Evolutionary conservation across 2,329 filamentous ascomycete genomes (phyloP), one percentile per base, ranked within the genome.

Genomic region (Alternaria dauci): DNA sequence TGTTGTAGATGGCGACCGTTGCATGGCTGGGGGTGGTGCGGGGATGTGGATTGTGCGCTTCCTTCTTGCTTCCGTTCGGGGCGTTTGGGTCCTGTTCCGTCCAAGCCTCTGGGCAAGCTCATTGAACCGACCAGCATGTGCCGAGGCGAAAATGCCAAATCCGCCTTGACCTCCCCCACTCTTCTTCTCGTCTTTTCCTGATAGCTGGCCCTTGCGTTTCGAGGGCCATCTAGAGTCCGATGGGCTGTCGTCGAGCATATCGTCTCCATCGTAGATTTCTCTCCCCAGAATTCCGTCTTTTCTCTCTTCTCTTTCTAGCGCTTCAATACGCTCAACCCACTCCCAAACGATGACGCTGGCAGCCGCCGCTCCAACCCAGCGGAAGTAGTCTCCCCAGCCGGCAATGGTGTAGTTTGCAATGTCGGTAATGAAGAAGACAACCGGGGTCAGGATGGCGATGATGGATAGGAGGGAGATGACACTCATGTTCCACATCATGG

Each of bases 271-370:
- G 72, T 96, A 97, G 0, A 97, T 89, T 74, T 97, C 94, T 65
- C 94, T 85, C 4, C 94, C 94, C 1, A 97, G 81, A 56, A 97
- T 96, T 0, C 94, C 94, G 70, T 96, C 93, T 79, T 96, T 96
- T 79, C 94, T 93, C 76, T 97, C 93, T 77, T 97, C 93, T 68
- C 94, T 88, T 81, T 97, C 94, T 62, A 97, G 79, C 0, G 93
- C 92, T 77, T 97, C 94, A 50, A 97, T 97, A 26, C 94, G 87
- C 78, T 97, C 94, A 3, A 97, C 94, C 94, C 94, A 97, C 78
- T 97, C 94, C 94, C 94, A 97, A 2, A 97, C 94, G 23, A 97
- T 92, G n/a, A 97, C 94, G 79, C 93, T 96, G 28, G 94, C 94
- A 1, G 93, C 93, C 0, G 94, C 93, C 1, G 93, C 93, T 48